phyloP scores from a whole-genome alignment of 2,329 filamentous ascomycete genomes.

The Claviceps capensis region DNA sequence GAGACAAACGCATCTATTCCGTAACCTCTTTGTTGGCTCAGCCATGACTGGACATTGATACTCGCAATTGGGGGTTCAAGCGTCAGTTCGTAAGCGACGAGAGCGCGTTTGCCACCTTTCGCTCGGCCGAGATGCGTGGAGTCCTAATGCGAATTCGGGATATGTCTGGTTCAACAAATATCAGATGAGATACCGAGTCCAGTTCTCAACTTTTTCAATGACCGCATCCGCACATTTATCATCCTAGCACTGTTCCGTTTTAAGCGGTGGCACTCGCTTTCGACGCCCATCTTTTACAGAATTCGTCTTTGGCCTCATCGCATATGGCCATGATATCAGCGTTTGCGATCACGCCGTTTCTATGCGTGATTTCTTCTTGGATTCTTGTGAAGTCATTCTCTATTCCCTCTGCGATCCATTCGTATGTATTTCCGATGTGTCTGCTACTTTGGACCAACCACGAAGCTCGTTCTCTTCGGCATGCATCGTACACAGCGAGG shows the following conservation, averaged over 20 bases:
- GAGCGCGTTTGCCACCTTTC: background rate
- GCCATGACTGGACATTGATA: background rate
- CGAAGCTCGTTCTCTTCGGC: background rate
- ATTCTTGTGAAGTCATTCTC: conserved; percentile 5
- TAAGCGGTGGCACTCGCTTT: background rate
- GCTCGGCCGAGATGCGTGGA: background rate
- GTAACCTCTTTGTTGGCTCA: background rate
- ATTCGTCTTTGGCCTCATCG: background rate
- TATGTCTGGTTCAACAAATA: background rate
- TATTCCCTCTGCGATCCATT: conserved; percentile 6
- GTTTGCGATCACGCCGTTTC: conserved; percentile 4
- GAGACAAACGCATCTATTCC: background rate
- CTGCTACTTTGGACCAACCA: conserved; percentile 6
- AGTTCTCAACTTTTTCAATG: background rate
- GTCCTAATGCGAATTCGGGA: background rate
- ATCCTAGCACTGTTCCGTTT: background rate
- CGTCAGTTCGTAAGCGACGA: background rate
- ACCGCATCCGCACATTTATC: background rate
- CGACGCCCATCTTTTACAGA: background rate
- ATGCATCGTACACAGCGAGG: background rate
- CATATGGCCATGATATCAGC: conserved; percentile 3
- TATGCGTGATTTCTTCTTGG: conserved; percentile 4
- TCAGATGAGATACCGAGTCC: background rate
- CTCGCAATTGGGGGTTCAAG: background rate
- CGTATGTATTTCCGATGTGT: conserved; percentile 6